A percentile compares a stretch with the other conserved stretches of the same genome.
These are phyloP conservation scores for Pseudocercospora ulei DNA, from an alignment of 2,329 filamentous ascomycete genomes.

Conservation along the genomic window DNA sequence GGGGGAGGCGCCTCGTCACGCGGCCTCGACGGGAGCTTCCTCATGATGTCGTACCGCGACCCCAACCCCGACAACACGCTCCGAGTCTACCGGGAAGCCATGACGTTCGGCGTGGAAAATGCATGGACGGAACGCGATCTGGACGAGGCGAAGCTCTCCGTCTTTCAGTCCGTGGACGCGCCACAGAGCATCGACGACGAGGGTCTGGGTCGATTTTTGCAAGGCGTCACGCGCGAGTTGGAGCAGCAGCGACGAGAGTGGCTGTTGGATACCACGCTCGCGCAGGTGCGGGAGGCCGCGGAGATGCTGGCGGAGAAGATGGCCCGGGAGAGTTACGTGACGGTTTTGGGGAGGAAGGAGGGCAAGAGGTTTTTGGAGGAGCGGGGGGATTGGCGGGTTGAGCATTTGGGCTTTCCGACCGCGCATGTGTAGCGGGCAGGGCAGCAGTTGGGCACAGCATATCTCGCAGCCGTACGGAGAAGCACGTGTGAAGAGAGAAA, in stretches of 20 bases:
- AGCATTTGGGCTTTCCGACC: conserved; percentile 52
- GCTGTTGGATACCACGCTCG: conserved; percentile 72
- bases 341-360: conserved; percentile 61
- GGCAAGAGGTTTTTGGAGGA: conserved; percentile 62
- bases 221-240: conserved; percentile 80
- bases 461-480: too few relatives aligned
- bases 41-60: conserved; percentile 93
- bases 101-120: conserved; percentile 70
- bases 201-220: conserved; percentile 76
- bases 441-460: too few relatives aligned
- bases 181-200: conserved; percentile 79
- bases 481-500: too few relatives aligned
- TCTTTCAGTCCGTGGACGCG: conserved; percentile 87
- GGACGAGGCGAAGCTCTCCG: conserved; percentile 89
- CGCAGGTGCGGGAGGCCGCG: conserved; percentile 70
- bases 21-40: conserved; percentile 73
- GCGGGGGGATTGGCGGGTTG: conserved; percentile 56
- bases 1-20: conserved; percentile 80
- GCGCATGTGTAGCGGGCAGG: too few relatives aligned
- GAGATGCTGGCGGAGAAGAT: conserved; percentile 58
- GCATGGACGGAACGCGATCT: conserved; percentile 75
- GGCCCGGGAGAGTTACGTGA: conserved; percentile 53
- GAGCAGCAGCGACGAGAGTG: conserved; percentile 72
- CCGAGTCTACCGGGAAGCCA: conserved; percentile 71
- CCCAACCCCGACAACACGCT: conserved; percentile 87